Evolutionary conservation across 2,329 filamentous ascomycete genomes (phyloP).

Genomic region (Huntiella moniliformis): DNA sequence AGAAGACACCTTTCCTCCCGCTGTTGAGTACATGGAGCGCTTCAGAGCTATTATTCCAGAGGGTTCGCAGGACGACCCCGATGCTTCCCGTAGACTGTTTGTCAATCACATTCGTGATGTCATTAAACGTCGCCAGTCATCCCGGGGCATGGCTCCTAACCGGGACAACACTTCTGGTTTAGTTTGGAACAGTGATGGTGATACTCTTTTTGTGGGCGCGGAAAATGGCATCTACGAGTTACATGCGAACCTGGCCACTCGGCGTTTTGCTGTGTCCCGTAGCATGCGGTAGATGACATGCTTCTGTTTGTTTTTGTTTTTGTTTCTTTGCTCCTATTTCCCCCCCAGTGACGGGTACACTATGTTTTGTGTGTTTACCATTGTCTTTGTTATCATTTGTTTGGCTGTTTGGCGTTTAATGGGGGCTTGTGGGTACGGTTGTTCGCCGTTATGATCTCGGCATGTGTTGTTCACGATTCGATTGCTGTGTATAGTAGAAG

Average conservation of each 20-base stretch:
- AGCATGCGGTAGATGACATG: neutral
- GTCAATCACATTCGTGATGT: neutral
- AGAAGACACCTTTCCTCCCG: too few species aligned
- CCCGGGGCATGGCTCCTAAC: slow-evolving; percentile 14
- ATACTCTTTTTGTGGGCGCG: slow-evolving; percentile 40
- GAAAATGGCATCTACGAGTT: slow-evolving; percentile 64
- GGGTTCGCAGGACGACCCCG: too few species aligned
- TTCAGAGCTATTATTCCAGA: too few species aligned
- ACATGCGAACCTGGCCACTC: slow-evolving; percentile 40
- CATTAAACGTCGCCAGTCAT: neutral
- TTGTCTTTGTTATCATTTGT: neutral
- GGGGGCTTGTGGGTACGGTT: slow-evolving; percentile 19
- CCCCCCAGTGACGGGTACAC: too few species aligned
- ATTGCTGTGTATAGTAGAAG: neutral
- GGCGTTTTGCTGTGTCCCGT: slow-evolving; percentile 23
- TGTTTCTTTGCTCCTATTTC: neutral
- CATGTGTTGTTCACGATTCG: neutral
- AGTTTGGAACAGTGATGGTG: slow-evolving; percentile 43
- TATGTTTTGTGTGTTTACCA: too few species aligned
- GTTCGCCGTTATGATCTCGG: neutral
- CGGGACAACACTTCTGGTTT: slow-evolving; percentile 42
- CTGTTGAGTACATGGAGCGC: too few species aligned
- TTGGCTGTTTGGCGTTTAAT: neutral
- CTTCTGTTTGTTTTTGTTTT: slow-evolving; percentile 7
- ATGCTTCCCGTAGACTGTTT: neutral